Percentiles rank a stretch among this genome's conserved stretches.
These are phyloP conservation scores for Nannochloropsis gaditana DNA, from an alignment of 108 stramenopile genomes.

Conservation along the genomic window DNA sequence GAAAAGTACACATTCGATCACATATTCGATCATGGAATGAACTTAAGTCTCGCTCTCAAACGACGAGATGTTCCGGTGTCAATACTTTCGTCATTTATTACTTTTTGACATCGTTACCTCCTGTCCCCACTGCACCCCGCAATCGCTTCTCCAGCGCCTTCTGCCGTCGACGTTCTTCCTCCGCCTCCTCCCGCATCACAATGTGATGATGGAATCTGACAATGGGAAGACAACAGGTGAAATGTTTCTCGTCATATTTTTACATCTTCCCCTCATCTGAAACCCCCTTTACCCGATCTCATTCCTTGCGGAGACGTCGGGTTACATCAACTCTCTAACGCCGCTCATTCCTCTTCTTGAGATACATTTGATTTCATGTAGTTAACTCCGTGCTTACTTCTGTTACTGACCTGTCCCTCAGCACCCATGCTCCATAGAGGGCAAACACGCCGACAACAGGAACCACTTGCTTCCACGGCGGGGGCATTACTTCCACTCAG, in stretches of 20 bases:
- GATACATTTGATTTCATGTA: no score
- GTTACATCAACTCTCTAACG: no score
- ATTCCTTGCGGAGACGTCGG: no score
- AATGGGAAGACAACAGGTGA: neutral
- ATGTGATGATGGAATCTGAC: neutral
- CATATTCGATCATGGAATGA: no score
- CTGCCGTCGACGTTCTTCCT: neutral
- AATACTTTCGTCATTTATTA: neutral
- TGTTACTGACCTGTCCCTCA: neutral
- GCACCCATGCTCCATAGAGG: slow-evolving; percentile 6
- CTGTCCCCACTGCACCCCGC: neutral
- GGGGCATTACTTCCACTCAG: neutral
- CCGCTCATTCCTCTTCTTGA: no score
- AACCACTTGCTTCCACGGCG: slow-evolving; percentile 17
- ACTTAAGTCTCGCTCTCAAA: no score
- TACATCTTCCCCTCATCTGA: neutral
- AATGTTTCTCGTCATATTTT: neutral
- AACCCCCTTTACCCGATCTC: no score
- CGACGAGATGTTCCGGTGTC: neutral
- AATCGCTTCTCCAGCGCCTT: neutral
- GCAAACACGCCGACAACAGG: neutral
- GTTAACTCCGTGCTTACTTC: neutral
- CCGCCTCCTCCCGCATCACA: neutral
- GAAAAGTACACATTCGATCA: no score
- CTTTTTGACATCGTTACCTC: neutral